Evolutionary conservation across 352 stramenopile genomes (phyloP).

Genomic region (Phytopythium sindhum): DNA sequence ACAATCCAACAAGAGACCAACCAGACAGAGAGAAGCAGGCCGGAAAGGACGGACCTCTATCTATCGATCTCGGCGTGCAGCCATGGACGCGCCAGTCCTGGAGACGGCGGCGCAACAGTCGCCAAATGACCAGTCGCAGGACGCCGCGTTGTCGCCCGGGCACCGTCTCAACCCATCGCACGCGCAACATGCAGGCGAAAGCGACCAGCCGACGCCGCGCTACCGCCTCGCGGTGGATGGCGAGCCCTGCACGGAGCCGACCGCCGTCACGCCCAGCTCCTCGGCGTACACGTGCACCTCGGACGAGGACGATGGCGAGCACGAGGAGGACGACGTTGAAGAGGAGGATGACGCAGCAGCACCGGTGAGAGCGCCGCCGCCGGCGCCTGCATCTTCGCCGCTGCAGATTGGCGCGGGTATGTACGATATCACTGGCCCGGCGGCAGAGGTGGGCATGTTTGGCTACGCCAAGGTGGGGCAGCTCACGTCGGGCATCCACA

Average conservation of each 20-base stretch:
- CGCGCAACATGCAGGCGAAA: background rate
- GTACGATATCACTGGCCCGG: constrained; percentile 84
- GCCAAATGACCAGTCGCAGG: background rate
- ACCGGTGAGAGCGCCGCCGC: background rate
- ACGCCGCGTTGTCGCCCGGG: background rate
- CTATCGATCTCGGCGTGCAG: background rate
- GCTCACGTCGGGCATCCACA: constrained; percentile 80
- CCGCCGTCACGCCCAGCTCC: constrained; percentile 7
- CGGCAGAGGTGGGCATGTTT: constrained; percentile 85
- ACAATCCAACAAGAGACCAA: background rate
- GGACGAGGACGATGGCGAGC: constrained; percentile 1
- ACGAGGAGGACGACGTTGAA: background rate
- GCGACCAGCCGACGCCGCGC: background rate
- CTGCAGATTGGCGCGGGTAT: constrained; percentile 69
- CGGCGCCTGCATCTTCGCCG: constrained; percentile 7
- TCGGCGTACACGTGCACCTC: constrained; percentile 8
- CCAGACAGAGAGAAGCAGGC: background rate
- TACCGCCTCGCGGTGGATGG: background rate
- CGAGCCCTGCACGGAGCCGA: background rate
- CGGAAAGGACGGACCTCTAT: background rate
- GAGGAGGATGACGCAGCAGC: background rate
- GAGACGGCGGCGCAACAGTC: background rate
- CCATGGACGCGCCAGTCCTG: background rate
- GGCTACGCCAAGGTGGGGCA: constrained; percentile 83
- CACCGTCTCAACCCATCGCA: background rate